phyloP scores from a whole-genome alignment of 2,329 filamentous ascomycete genomes.

The Acrocalymma vagum region DNA sequence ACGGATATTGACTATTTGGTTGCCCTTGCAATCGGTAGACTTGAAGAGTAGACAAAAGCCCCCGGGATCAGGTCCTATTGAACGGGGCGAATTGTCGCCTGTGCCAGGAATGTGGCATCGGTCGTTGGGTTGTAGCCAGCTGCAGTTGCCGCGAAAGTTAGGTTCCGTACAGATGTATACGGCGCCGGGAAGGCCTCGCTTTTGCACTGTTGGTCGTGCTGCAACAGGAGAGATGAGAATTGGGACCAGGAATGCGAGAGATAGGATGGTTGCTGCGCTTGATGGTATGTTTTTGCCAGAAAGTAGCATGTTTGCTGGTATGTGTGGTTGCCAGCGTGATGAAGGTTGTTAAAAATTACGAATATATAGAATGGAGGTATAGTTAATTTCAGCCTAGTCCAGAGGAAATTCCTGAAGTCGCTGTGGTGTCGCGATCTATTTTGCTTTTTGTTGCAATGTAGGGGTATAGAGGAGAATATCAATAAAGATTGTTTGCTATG shows the following conservation, averaged over 20 bases:
- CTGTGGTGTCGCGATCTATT: neutral
- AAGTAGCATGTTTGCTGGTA: constrained; percentile 5
- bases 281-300: constrained; percentile 3
- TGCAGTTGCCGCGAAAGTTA: constrained; percentile 39
- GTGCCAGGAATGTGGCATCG: constrained; percentile 35
- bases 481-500: neutral
- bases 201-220: constrained; percentile 23
- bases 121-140: constrained; percentile 32
- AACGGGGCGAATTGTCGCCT: constrained; percentile 24
- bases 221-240: constrained; percentile 14
- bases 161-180: constrained; percentile 40
- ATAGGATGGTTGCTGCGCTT: constrained; percentile 6
- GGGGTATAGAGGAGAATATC: constrained; percentile 3
- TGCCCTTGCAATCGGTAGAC: constrained; percentile 29
- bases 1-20: constrained; percentile 21
- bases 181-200: constrained; percentile 44
- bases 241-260: constrained; percentile 11
- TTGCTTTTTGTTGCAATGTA: constrained; percentile 2
- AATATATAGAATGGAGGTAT: constrained; percentile 7
- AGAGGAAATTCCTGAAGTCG: neutral
- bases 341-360: constrained; percentile 18
- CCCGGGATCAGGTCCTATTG: constrained; percentile 42
- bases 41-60: constrained; percentile 36
- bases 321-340: neutral
- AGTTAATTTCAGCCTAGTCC: neutral